Percentiles rank a stretch among this genome's conserved stretches.
These are phyloP conservation scores for Adansonia madagascariensis DNA, from an alignment of 441 rosid genomes.

Conservation along the genomic window DNA sequence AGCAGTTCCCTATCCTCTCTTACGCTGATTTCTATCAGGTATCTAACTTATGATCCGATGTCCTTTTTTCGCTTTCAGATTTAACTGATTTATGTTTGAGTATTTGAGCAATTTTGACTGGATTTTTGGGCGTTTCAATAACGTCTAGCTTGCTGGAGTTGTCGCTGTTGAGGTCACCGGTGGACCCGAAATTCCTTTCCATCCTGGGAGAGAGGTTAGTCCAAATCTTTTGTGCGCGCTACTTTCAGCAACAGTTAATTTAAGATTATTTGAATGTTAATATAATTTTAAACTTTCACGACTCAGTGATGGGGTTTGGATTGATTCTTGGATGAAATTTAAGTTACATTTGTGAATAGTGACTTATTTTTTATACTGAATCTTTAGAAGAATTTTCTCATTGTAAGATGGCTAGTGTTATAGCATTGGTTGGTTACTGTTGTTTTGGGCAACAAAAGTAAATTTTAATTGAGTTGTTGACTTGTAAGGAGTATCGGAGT, in stretches of 20 bases:
- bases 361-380: neutral
- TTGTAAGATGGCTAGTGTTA: neutral
- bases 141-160: constrained; percentile 80
- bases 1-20: constrained; percentile 68
- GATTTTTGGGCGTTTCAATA: neutral
- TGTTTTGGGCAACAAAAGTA: neutral
- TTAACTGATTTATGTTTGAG: neutral
- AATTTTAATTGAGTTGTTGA: neutral
- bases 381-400: neutral
- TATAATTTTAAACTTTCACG: neutral
- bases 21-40: constrained; percentile 87
- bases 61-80: neutral
- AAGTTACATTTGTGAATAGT: neutral
- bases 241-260: neutral
- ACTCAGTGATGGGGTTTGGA: neutral
- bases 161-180: constrained; percentile 90
- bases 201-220: constrained; percentile 92
- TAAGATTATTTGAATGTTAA: neutral
- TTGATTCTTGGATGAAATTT: neutral
- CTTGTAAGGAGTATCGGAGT: neutral
- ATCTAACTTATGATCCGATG: neutral
- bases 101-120: neutral
- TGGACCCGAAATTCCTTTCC: constrained; percentile 96
- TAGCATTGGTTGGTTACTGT: neutral
- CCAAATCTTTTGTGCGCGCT: neutral